Evolutionary conservation across 2,329 filamentous ascomycete species (phyloP).

Genomic region (Fusarium pilosicola): DNA sequence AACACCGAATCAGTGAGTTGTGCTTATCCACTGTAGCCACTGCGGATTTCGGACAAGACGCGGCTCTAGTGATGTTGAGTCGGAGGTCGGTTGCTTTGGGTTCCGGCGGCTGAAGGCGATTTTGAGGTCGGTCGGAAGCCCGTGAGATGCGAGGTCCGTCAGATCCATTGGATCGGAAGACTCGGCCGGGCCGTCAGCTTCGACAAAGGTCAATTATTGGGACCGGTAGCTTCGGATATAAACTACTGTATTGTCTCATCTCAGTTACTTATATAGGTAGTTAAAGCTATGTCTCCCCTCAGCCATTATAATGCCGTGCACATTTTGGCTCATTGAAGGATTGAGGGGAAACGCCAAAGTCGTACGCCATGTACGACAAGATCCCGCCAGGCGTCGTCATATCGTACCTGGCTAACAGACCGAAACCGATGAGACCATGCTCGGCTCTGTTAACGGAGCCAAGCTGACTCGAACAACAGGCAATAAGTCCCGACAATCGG

Average conservation of each 20-base stretch:
- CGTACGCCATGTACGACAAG: constrained; percentile 12
- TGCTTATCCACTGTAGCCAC: constrained; percentile 17
- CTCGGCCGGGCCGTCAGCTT: constrained; percentile 4
- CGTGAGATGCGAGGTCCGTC: constrained; percentile 6
- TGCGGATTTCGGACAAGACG: constrained; percentile 8
- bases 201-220: not conserved
- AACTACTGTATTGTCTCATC: not conserved
- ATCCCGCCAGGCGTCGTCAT: constrained; percentile 23
- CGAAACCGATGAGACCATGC: not conserved
- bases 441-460: not conserved
- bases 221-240: constrained; percentile 10
- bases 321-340: not conserved
- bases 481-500: constrained; percentile 11
- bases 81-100: constrained; percentile 21
- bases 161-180: constrained; percentile 11
- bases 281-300: not conserved
- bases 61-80: not conserved
- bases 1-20: not conserved
- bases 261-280: not conserved
- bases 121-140: not conserved
- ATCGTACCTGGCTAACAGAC: constrained; percentile 21
- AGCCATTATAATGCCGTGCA: not conserved
- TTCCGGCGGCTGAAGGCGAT: constrained; percentile 20
- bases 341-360: not conserved
- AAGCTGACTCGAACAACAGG: constrained; percentile 27